Conservation (phyloP, 2,329 filamentous ascomycete species). For the Didymella sp. region DNA sequence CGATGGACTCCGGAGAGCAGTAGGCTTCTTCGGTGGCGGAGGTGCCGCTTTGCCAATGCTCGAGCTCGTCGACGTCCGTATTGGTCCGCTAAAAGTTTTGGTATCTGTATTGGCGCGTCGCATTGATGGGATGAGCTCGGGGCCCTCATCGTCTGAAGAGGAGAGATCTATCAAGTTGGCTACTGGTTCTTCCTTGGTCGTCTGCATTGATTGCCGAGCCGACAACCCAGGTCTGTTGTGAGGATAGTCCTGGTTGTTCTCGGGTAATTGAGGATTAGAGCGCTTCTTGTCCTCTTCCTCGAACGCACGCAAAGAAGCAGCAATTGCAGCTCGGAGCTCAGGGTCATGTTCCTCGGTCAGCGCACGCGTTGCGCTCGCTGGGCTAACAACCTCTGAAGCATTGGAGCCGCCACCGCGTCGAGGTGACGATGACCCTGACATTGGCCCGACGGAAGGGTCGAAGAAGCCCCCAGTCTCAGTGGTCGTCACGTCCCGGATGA, state of each 20-base stretch:
- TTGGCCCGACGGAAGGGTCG: conserved; percentile 63
- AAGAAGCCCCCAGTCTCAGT: conserved; percentile 80
- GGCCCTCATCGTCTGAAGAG: conserved; percentile 51
- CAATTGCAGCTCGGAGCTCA: conserved; percentile 57
- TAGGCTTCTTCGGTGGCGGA: conserved; percentile 43
- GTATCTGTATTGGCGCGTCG: conserved; percentile 40
- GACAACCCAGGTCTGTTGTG: conserved; percentile 47
- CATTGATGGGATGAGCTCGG: conserved; percentile 24
- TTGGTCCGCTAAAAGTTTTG: conserved; percentile 7
- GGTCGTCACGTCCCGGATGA: conserved; percentile 96
- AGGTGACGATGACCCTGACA: conserved; percentile 38
- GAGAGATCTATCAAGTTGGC: conserved; percentile 58
- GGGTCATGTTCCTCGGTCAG: conserved; percentile 56
- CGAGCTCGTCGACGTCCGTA: conserved; percentile 6
- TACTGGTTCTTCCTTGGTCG: conserved; percentile 31
- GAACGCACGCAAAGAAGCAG: conserved; percentile 55
- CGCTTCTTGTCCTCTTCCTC: conserved; percentile 51
- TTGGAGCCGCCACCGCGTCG: conserved; percentile 22
- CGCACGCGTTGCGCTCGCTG: conserved; percentile 18
- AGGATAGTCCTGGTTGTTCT: conserved; percentile 47
- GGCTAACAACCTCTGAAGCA: conserved; percentile 21
- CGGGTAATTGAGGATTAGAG: conserved; percentile 41
- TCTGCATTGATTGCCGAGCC: conserved; percentile 38
- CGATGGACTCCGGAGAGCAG: conserved; percentile 51
- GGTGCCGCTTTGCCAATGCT: conserved; percentile 41